Percentiles rank a stretch among this genome's conserved stretches.
These are phyloP conservation scores for Mrakia frigida DNA, from an alignment of 768 basidiomycete species.

Conservation along the genomic window DNA sequence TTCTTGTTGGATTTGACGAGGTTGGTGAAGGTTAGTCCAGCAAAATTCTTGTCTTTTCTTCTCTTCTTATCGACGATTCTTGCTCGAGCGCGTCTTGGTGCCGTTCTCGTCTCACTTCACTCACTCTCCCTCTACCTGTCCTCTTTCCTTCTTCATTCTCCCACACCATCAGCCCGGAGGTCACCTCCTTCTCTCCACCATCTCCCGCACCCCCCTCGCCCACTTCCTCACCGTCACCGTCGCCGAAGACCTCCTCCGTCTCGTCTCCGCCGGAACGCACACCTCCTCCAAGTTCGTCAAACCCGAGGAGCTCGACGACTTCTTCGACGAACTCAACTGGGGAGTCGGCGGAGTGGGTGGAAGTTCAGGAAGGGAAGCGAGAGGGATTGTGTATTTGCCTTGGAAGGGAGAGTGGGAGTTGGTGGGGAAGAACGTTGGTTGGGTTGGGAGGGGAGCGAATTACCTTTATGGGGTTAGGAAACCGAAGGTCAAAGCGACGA, in stretches of 20 bases:
- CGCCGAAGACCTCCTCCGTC: conserved; percentile 73
- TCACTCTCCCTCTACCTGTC: background rate
- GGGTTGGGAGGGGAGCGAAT: conserved; percentile 41
- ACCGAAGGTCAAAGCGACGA: conserved; percentile 7
- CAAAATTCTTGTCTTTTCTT: background rate
- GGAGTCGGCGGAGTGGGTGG: background rate
- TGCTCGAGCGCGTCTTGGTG: no score
- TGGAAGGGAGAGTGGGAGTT: conserved; percentile 41
- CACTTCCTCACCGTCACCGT: conserved; percentile 65
- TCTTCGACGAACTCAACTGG: conserved; percentile 51
- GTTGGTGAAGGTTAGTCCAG: conserved; percentile 78
- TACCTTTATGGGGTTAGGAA: conserved; percentile 45
- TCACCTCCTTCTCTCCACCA: conserved; percentile 89
- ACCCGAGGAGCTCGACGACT: conserved; percentile 73
- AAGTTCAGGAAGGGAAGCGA: conserved; percentile 38
- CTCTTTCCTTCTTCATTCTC: background rate
- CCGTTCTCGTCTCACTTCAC: background rate
- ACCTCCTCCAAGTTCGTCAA: conserved; percentile 85
- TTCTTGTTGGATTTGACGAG: conserved; percentile 78
- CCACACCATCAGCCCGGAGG: conserved; percentile 71
- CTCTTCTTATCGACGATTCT: background rate
- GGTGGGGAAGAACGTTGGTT: conserved; percentile 37
- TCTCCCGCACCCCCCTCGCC: conserved; percentile 76
- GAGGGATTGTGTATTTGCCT: conserved; percentile 45
- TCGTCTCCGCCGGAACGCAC: conserved; percentile 84